Conservation (phyloP, 2,329 filamentous ascomycete species). For the Byssoonygena ceratinophila region DNA sequence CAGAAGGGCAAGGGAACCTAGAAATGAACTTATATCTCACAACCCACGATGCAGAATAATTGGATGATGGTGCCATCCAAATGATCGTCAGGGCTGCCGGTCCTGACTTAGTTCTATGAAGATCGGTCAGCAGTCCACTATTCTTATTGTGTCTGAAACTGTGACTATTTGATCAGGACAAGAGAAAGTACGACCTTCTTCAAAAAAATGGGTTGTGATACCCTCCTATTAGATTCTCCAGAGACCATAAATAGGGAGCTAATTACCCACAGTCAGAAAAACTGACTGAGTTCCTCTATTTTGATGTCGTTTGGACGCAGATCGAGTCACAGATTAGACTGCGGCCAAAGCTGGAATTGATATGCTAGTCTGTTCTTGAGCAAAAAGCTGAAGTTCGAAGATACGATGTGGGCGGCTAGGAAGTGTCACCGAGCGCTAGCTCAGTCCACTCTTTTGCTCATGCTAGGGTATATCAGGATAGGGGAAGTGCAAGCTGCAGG, state of each 20-base stretch:
- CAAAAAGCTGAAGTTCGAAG: not conserved
- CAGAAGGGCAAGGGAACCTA: too few species aligned
- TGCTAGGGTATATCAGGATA: not conserved
- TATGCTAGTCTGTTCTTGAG: not conserved
- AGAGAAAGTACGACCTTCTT: not conserved
- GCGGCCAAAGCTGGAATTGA: not conserved
- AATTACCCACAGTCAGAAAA: not conserved
- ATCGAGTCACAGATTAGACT: not conserved
- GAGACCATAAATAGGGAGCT: not conserved
- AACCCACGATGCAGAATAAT: not conserved
- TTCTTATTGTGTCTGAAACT: not conserved
- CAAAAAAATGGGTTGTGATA: not conserved
- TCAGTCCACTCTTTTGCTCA: not conserved
- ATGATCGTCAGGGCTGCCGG: not conserved
- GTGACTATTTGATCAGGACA: not conserved
- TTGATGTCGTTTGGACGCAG: not conserved
- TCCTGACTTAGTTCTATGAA: not conserved
- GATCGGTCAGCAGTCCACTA: not conserved
- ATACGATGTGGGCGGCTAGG: not conserved
- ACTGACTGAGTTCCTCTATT: not conserved
- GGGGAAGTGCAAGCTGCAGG: not conserved
- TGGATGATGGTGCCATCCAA: too few species aligned
- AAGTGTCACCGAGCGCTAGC: not conserved
- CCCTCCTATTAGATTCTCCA: not conserved
- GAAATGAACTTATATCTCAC: not conserved